Percentiles rank a stretch among this genome's conserved stretches.
These are phyloP conservation scores for Clausena lansium DNA, from an alignment of 345 rosid species.

Conservation along the genomic window DNA sequence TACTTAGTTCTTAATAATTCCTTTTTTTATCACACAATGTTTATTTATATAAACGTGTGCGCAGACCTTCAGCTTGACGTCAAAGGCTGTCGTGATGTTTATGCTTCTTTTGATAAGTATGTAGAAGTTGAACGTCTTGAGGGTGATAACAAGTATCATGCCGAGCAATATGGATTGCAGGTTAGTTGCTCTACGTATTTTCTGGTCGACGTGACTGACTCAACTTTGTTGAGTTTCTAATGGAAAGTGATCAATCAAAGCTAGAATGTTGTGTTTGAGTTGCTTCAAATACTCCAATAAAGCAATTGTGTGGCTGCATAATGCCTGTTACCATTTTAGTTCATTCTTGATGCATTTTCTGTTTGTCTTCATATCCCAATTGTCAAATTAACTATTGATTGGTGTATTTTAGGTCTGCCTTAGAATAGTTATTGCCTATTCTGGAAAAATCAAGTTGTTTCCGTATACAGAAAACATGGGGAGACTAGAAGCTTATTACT, in stretches of 20 bases:
- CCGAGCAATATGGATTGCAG: conserved; percentile 91
- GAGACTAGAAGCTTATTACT: background rate
- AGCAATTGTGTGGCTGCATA: background rate
- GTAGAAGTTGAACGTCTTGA: conserved; percentile 97
- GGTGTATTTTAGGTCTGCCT: background rate
- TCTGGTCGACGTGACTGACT: background rate
- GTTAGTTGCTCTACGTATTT: conserved; percentile 36
- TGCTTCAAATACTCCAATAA: background rate
- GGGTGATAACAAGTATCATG: conserved; percentile 95
- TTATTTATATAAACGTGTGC: conserved; percentile 17
- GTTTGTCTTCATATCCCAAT: background rate
- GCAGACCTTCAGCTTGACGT: conserved; percentile 98
- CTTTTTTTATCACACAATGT: conserved; percentile 1
- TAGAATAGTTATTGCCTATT: background rate
- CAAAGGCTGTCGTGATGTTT: conserved; percentile 95
- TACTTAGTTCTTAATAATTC: background rate
- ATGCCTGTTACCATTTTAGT: background rate
- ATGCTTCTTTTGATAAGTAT: conserved; percentile 96
- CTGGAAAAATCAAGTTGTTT: background rate
- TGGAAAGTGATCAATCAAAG: background rate
- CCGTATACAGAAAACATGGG: background rate
- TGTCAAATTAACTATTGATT: background rate
- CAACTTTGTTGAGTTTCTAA: background rate
- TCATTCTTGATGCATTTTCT: background rate
- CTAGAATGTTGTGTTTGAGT: background rate